phyloP scores from a whole-genome alignment of 257 asterid species.

The Anisodus acutangulus region DNA sequence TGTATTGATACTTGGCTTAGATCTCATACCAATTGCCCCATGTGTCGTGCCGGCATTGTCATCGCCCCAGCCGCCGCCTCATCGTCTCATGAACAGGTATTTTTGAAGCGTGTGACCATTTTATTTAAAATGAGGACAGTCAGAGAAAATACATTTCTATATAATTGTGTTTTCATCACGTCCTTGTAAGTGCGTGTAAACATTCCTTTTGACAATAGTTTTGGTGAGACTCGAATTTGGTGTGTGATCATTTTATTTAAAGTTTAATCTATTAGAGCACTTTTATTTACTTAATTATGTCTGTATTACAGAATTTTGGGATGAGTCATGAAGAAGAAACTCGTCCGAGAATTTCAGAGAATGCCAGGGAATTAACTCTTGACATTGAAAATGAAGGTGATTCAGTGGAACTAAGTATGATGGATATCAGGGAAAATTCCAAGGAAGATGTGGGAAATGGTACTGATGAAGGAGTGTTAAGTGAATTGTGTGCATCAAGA shows the following conservation, averaged over 20 bases:
- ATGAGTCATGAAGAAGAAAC: conserved; percentile 6
- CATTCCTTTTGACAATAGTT: not conserved
- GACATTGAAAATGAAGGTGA: conserved; percentile 37
- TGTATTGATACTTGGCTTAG: conserved; percentile 92
- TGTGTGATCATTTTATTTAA: not conserved
- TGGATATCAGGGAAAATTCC: conserved; percentile 29
- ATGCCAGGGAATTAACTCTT: conserved; percentile 28
- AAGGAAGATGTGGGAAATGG: conserved; percentile 19
- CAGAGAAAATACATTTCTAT: not conserved
- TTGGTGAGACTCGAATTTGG: not conserved
- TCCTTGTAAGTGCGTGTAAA: not conserved
- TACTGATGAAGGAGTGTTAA: conserved; percentile 28
- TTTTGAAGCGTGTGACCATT: not conserved
- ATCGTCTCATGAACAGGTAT: conserved; percentile 27
- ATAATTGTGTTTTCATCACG: not conserved
- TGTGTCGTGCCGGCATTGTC: conserved; percentile 73
- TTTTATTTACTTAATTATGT: not conserved
- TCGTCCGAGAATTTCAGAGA: conserved; percentile 27
- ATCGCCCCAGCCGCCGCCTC: not conserved
- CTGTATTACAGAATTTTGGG: not conserved
- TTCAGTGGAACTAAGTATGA: conserved; percentile 14
- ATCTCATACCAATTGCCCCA: conserved; percentile 80
- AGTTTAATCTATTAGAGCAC: not conserved
- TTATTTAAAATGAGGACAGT: not conserved
- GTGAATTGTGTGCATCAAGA: conserved; percentile 47